Base-by-base conservation (phyloP, 371 early-diverging fungal species). In the Mortierella sp. region DNA sequence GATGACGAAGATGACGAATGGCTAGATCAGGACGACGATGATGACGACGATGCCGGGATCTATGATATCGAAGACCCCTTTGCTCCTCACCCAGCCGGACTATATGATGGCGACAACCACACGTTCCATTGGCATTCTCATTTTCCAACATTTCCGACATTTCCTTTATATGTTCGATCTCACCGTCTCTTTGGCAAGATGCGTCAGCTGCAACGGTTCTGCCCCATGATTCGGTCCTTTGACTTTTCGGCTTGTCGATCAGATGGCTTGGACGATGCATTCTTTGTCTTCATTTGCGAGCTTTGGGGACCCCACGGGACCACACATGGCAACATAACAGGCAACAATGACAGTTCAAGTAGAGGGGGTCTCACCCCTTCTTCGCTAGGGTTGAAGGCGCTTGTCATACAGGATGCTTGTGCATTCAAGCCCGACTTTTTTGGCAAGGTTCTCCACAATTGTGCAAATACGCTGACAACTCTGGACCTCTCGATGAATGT, bases 211-310 rank as follows among this genome's bases (percentile, higher is more conserved):
- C 53, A 68, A 21, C 9, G 17, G 14, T 39, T 45, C 16, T 68
- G 68, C 12, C 68, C 68, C 10, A 22, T 34, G 46, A 60, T 68
- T 31, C 39, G 61, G 40, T 50, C 62, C 3, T 68, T 68, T 14
- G 57, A 68, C 25, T 68, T 68, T 34, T 56, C 68, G 40, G 57
- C 22, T 10, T 51, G 62, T 24, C 57, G 62, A 0, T 34, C 56
- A 0, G 68, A 68, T 6, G 45, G 40, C 0, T 7, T 68, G 25
- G 50, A 51, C 28, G 39, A 56, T 4, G 7, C 22, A 4, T 60
- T 61, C 28, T 46, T 68, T 21, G 21, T 17, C 8, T 22, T 41
- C 24, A 34, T 68, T 29, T 61, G 68, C 29, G 52, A 61, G n/a
- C 43, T 61, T 14, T 68, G 68, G 68, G 68, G 68, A 2, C 44